Percentiles rank a stretch among this genome's conserved stretches.
phyloP scores from a whole-genome alignment of 2,329 filamentous ascomycete genomes.

The Fusarium anthophilum region DNA sequence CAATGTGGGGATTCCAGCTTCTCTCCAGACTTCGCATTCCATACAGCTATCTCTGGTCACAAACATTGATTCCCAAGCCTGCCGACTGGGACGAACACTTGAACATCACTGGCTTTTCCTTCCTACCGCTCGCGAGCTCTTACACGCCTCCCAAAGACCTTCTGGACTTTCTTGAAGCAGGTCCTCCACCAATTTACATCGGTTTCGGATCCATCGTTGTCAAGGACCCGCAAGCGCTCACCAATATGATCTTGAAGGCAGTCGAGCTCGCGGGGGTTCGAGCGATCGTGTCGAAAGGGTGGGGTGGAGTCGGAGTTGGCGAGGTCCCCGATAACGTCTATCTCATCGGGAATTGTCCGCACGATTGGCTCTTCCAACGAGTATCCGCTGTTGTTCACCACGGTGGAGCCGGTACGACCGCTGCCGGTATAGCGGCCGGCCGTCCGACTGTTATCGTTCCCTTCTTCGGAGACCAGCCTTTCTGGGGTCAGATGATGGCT shows the following conservation, averaged over 20 bases:
- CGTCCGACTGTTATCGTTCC: slow-evolving; percentile 72
- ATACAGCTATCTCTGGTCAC: slow-evolving; percentile 77
- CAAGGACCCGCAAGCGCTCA: slow-evolving; percentile 67
- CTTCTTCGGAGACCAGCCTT: slow-evolving; percentile 73
- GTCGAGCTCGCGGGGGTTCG: slow-evolving; percentile 65
- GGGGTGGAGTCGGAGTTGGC: slow-evolving; percentile 67
- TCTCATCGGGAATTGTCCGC: slow-evolving; percentile 71
- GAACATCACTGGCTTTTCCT: slow-evolving; percentile 70
- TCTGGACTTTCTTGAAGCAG: slow-evolving; percentile 61
- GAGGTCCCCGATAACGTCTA: slow-evolving; percentile 60
- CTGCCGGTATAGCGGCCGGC: slow-evolving; percentile 67
- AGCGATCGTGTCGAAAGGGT: slow-evolving; percentile 70
- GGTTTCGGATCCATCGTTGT: slow-evolving; percentile 75
- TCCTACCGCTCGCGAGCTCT: slow-evolving; percentile 60
- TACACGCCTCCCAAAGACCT: slow-evolving; percentile 66
- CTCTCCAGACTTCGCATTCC: slow-evolving; percentile 69
- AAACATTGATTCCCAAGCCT: slow-evolving; percentile 72
- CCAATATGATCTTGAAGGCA: slow-evolving; percentile 67
- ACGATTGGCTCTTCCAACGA: slow-evolving; percentile 72
- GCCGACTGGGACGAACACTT: slow-evolving; percentile 69
- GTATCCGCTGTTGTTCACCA: slow-evolving; percentile 71
- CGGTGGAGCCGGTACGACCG: slow-evolving; percentile 72
- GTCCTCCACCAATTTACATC: slow-evolving; percentile 70
- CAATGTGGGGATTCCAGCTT: slow-evolving; percentile 73
- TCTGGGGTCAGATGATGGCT: slow-evolving; percentile 72